These are phyloP conservation scores for Elongisporangium undulatum DNA, from an alignment of 352 stramenopile species.

Conservation along the genomic window DNA sequence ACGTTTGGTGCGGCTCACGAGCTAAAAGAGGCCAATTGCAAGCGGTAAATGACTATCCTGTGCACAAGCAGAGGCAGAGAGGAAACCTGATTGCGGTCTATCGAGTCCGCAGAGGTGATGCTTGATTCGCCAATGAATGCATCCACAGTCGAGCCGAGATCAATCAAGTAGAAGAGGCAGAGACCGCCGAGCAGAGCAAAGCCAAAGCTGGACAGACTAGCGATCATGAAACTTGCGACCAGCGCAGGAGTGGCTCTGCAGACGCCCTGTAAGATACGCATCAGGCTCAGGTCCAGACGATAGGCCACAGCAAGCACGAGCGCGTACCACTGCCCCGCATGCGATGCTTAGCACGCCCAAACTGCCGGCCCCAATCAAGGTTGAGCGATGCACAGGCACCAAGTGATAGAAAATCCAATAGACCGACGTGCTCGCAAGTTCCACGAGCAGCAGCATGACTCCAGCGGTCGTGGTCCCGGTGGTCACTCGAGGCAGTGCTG, in stretches of 20 bases:
- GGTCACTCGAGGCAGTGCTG: neutral
- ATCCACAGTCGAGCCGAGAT: constrained; percentile 37
- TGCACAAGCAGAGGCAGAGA: neutral
- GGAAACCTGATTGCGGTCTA: neutral
- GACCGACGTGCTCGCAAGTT: constrained; percentile 25
- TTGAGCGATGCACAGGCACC: constrained; percentile 23
- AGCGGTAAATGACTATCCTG: neutral
- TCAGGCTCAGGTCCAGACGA: neutral
- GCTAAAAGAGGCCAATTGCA: constrained; percentile 11
- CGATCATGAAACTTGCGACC: constrained; percentile 49
- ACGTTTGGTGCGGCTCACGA: constrained; percentile 31
- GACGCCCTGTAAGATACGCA: constrained; percentile 20
- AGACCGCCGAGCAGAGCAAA: constrained; percentile 49
- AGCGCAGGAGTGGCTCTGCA: constrained; percentile 45
- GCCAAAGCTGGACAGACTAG: constrained; percentile 39
- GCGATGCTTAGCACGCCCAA: constrained; percentile 34
- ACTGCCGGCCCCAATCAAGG: constrained; percentile 29
- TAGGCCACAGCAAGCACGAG: neutral
- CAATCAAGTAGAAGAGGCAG: constrained; percentile 45
- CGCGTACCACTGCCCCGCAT: constrained; percentile 36
- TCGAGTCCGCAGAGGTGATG: neutral
- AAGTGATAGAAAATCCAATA: constrained; percentile 41
- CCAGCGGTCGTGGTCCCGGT: neutral
- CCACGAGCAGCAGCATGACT: constrained; percentile 27
- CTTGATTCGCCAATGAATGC: constrained; percentile 38